Conservation (phyloP, 495 filamentous ascomycete species). For the Aspergillus olivimuriae region DNA sequence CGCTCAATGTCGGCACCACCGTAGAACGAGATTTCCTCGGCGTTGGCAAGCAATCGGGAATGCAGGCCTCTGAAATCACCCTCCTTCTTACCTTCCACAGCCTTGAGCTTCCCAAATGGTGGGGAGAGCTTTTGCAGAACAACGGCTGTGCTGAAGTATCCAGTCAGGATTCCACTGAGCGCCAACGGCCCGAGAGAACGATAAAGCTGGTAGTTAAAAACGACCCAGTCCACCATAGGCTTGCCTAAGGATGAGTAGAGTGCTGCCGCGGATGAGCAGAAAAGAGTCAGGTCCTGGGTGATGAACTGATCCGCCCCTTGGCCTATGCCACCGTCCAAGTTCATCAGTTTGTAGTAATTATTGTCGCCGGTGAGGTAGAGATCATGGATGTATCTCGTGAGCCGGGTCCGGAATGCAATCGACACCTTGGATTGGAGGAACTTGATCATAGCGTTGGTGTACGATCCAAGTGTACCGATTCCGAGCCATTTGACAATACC, state of each 20-base stretch:
- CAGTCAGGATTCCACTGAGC: conserved; percentile 74
- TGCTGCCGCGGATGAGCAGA: conserved; percentile 87
- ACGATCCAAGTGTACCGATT: conserved; percentile 69
- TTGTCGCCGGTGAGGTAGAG: conserved; percentile 89
- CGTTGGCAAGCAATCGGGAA: conserved; percentile 88
- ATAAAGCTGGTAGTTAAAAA: conserved; percentile 96
- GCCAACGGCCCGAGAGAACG: conserved; percentile 87
- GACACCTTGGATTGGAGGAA: conserved; percentile 97
- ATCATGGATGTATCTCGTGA: conserved; percentile 97
- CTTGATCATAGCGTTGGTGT: conserved; percentile 96
- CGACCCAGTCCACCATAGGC: conserved; percentile 87
- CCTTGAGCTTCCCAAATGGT: conserved; percentile 93
- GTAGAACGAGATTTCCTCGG: conserved; percentile 99
- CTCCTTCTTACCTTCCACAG: conserved; percentile 86
- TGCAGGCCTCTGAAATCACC: conserved; percentile 91
- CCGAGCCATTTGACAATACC: conserved; percentile 82
- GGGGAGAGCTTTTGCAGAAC: conserved; percentile 82
- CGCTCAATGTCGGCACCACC: conserved; percentile 91
- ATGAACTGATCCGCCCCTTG: conserved; percentile 95
- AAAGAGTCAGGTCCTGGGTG: conserved; percentile 91
- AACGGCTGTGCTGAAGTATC: conserved; percentile 88
- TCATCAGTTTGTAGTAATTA: conserved; percentile 93
- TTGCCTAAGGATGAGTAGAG: conserved; percentile 95
- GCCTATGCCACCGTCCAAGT: conserved; percentile 88
- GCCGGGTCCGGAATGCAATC: conserved; percentile 92